phyloP scores from a whole-genome alignment of 2,329 filamentous ascomycete species.

The Cercospora beticola region DNA sequence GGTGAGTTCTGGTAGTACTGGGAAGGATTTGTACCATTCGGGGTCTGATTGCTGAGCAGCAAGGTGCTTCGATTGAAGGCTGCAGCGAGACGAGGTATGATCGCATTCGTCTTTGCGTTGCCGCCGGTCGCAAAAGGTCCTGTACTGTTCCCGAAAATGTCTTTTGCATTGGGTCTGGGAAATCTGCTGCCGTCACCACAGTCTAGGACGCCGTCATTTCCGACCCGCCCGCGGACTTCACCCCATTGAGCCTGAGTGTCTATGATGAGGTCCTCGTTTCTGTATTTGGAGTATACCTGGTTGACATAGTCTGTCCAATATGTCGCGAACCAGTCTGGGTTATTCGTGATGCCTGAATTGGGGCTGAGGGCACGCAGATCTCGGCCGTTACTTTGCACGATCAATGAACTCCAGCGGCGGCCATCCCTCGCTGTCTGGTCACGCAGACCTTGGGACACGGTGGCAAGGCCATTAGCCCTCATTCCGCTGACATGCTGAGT shows the following conservation, averaged over 20 bases:
- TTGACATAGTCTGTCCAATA: slow-evolving; percentile 57
- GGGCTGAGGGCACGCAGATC: slow-evolving; percentile 47
- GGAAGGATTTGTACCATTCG: slow-evolving; percentile 35
- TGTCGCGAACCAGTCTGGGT: slow-evolving; percentile 48
- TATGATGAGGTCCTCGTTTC: slow-evolving; percentile 51
- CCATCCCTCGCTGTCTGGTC: slow-evolving; percentile 58
- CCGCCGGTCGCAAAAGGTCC: slow-evolving; percentile 57
- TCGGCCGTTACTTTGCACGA: slow-evolving; percentile 43
- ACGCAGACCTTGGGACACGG: slow-evolving; percentile 55
- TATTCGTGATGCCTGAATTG: slow-evolving; percentile 48
- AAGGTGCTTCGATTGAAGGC: slow-evolving; percentile 74
- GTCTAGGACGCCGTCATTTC: slow-evolving; percentile 42
- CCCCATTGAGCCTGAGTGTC: slow-evolving; percentile 64
- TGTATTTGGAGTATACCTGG: slow-evolving; percentile 52
- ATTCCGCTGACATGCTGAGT: slow-evolving; percentile 59
- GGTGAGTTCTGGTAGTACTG: slow-evolving; percentile 35
- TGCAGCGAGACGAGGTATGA: slow-evolving; percentile 72
- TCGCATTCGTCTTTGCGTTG: slow-evolving; percentile 51
- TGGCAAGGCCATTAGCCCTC: slow-evolving; percentile 55
- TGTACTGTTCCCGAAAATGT: slow-evolving; percentile 67
- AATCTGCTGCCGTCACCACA: slow-evolving; percentile 54
- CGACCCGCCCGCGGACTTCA: slow-evolving; percentile 42
- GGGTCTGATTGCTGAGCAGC: slow-evolving; percentile 44
- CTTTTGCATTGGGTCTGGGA: slow-evolving; percentile 56
- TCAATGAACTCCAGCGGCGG: slow-evolving; percentile 61